phyloP scores from a whole-genome alignment of 257 asterid genomes.

The Solanum medicagineum region DNA sequence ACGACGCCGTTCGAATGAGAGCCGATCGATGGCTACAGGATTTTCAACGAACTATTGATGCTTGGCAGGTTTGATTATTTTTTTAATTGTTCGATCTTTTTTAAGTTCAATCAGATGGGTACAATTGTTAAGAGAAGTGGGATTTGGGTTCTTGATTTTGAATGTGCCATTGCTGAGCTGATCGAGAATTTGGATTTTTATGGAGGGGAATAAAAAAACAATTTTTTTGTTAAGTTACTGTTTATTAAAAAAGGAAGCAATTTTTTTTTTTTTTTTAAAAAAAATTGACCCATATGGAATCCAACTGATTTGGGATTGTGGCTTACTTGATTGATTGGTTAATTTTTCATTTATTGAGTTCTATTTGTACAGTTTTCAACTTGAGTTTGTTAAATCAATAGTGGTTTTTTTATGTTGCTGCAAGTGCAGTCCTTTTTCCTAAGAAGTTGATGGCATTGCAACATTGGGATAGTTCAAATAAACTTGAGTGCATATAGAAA shows the following conservation, averaged over 20 bases:
- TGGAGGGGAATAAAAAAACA: background rate
- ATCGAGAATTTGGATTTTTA: background rate
- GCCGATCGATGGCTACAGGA: constrained; percentile 99
- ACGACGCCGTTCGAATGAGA: constrained; percentile 84
- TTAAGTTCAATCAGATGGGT: background rate
- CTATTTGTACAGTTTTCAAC: background rate
- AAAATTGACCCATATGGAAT: background rate
- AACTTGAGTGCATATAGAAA: background rate
- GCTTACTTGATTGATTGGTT: background rate
- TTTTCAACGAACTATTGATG: constrained; percentile 89
- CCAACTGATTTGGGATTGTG: background rate
- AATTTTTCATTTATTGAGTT: background rate
- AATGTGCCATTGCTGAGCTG: background rate
- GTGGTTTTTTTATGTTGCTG: background rate
- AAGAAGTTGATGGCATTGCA: background rate
- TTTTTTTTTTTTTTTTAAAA: background rate
- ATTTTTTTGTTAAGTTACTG: background rate
- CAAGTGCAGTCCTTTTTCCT: background rate
- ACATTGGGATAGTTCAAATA: background rate
- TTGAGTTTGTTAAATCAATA: background rate
- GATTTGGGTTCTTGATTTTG: background rate
- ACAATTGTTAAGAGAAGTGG: background rate
- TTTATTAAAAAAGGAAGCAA: background rate
- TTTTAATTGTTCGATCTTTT: background rate
- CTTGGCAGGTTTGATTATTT: constrained; percentile 74